phyloP scores from a whole-genome alignment of 148 eudicot genomes.

The Rhododendron williamsianum region DNA sequence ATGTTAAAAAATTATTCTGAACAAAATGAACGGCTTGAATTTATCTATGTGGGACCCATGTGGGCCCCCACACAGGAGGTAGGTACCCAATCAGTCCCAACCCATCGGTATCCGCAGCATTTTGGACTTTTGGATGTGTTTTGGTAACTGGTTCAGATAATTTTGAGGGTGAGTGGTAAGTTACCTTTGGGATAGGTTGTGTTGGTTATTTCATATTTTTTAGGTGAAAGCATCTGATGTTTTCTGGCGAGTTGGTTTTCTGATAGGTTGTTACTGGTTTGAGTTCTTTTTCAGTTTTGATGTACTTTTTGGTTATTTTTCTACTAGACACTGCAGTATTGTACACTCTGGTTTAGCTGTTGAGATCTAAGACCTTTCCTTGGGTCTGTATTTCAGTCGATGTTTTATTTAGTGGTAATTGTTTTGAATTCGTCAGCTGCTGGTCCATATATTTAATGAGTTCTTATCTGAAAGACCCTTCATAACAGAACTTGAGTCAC shows the following conservation, averaged over 20 bases:
- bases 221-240: background rate
- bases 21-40: background rate
- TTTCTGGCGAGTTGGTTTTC: background rate
- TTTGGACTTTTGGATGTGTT: background rate
- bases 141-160: background rate
- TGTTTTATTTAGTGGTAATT: background rate
- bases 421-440: background rate
- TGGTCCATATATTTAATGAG: background rate
- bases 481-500: background rate
- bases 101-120: background rate
- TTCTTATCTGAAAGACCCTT: background rate
- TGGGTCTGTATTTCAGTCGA: background rate
- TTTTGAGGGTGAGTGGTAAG: background rate
- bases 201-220: background rate
- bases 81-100: background rate
- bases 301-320: background rate
- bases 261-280: background rate
- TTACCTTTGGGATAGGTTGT: background rate
- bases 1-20: background rate
- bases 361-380: background rate
- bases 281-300: background rate
- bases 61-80: too few relatives aligned
- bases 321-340: background rate
- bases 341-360: background rate
- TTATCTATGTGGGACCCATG: background rate